Evolutionary conservation across 1,284 basidiomycete genomes (phyloP).

Genomic region (Cryptococcus sp.): DNA sequence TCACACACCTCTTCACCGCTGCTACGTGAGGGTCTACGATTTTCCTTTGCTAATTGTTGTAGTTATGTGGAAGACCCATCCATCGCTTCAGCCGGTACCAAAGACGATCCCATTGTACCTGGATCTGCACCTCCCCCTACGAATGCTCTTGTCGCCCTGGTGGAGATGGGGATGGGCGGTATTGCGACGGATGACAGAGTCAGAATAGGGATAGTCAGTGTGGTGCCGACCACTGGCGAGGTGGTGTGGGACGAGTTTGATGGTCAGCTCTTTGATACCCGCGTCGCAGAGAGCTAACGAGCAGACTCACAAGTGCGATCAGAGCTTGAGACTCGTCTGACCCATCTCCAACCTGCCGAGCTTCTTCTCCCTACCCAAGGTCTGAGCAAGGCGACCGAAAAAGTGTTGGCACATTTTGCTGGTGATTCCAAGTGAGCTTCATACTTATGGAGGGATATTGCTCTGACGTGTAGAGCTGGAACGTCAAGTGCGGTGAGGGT

Average conservation of each 20-base stretch:
- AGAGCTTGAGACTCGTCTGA: constrained; percentile 78
- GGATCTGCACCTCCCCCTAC: constrained; percentile 37
- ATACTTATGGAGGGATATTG: background rate
- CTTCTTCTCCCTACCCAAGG: constrained; percentile 61
- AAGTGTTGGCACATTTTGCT: constrained; percentile 66
- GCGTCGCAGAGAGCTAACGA: constrained; percentile 7
- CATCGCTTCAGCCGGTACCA: constrained; percentile 25
- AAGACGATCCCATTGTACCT: constrained; percentile 30
- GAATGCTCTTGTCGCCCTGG: constrained; percentile 51
- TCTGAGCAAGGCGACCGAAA: constrained; percentile 68
- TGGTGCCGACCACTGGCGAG: constrained; percentile 82
- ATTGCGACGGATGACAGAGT: constrained; percentile 57
- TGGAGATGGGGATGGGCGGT: constrained; percentile 58
- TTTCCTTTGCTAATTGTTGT: constrained; percentile 22
- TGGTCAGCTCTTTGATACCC: constrained; percentile 50
- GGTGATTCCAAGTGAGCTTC: constrained; percentile 45
- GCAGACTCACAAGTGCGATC: constrained; percentile 71
- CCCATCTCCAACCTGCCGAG: constrained; percentile 78
- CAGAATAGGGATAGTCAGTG: constrained; percentile 66
- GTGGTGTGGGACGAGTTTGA: constrained; percentile 88
- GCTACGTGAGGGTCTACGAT: constrained; percentile 65
- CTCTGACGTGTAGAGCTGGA: constrained; percentile 18
- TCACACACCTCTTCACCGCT: constrained; percentile 80
- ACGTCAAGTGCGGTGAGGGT: constrained; percentile 50
- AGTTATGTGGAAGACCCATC: constrained; percentile 46